These are phyloP conservation scores for Thelephora terrestris DNA, from an alignment of 1,284 basidiomycete species.

Conservation along the genomic window DNA sequence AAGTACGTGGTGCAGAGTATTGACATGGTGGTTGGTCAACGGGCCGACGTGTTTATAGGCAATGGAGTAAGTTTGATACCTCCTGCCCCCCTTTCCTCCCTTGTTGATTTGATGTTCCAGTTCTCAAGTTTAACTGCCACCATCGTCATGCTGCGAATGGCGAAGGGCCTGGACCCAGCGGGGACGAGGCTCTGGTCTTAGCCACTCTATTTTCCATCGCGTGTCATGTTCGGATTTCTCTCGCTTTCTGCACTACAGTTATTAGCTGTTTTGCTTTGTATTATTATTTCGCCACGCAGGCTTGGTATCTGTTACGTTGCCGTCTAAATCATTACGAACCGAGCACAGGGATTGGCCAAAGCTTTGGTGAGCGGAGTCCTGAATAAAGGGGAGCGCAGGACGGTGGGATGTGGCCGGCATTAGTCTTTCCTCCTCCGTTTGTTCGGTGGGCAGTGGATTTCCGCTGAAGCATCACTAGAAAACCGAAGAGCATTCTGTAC, in stretches of 20 bases:
- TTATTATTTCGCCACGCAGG: too few species aligned
- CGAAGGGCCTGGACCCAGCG: slow-evolving; percentile 9
- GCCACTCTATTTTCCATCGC: too few species aligned
- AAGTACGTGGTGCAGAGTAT: slow-evolving; percentile 31
- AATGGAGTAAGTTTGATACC: slow-evolving; percentile 54
- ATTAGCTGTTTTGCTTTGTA: too few species aligned
- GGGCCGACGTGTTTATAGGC: slow-evolving; percentile 36
- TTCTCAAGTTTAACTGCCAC: slow-evolving; percentile 21
- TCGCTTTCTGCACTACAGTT: too few species aligned
- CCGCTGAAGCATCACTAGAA: neutral
- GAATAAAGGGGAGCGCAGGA: too few species aligned
- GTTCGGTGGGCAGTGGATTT: neutral
- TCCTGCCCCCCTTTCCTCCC: neutral
- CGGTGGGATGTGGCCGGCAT: too few species aligned
- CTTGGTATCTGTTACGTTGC: too few species aligned
- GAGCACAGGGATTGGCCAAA: too few species aligned
- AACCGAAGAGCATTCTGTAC: slow-evolving; percentile 33
- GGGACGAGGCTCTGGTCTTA: slow-evolving; percentile 15
- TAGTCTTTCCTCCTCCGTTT: neutral
- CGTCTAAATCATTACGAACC: too few species aligned
- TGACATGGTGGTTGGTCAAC: slow-evolving; percentile 38
- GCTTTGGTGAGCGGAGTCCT: too few species aligned
- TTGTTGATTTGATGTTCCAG: slow-evolving; percentile 8
- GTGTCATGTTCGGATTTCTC: too few species aligned
- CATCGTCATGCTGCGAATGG: slow-evolving; percentile 19